A percentile compares a stretch with the other conserved stretches of the same genome.
Evolutionary conservation across 805 yeast species (phyloP).

Genomic region (Zygosaccharomyces kombuchaensis): DNA sequence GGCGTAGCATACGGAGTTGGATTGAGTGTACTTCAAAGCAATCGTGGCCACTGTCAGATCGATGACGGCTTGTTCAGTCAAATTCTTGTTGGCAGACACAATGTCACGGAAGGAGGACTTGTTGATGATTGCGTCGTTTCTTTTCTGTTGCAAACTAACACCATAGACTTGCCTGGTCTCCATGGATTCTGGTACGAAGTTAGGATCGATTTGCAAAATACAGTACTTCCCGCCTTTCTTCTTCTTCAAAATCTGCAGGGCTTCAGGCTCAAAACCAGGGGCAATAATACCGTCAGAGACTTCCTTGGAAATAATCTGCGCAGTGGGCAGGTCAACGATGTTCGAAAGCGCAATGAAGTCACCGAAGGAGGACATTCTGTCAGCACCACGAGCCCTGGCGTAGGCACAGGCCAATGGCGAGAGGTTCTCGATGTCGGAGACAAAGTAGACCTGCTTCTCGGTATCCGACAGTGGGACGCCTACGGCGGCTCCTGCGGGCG

Average conservation of each 20-base stretch:
- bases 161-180: slow-evolving; percentile 98
- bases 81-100: slow-evolving; percentile 77
- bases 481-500: slow-evolving; percentile 98
- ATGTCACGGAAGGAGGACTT: slow-evolving; percentile 86
- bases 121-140: slow-evolving; percentile 95
- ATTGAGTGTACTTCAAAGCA: slow-evolving; percentile 95
- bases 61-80: slow-evolving; percentile 87
- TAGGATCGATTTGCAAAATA: slow-evolving; percentile 92
- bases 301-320: slow-evolving; percentile 94
- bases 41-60: slow-evolving; percentile 97
- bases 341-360: slow-evolving; percentile 97
- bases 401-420: slow-evolving; percentile 97
- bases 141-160: slow-evolving; percentile 89
- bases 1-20: slow-evolving; percentile 97
- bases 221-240: slow-evolving; percentile 98
- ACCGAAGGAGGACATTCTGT: slow-evolving; percentile 98
- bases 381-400: slow-evolving; percentile 99
- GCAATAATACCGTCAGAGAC: slow-evolving; percentile 99
- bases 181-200: slow-evolving; percentile 70
- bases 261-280: slow-evolving; percentile 92
- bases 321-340: slow-evolving; percentile 94
- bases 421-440: slow-evolving; percentile 87
- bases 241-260: slow-evolving; percentile 78
- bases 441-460: slow-evolving; percentile 95
- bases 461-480: slow-evolving; percentile 87